Conservation (phyloP, 164 flowering plant species). For the Dillenia suffruticosa region DNA sequence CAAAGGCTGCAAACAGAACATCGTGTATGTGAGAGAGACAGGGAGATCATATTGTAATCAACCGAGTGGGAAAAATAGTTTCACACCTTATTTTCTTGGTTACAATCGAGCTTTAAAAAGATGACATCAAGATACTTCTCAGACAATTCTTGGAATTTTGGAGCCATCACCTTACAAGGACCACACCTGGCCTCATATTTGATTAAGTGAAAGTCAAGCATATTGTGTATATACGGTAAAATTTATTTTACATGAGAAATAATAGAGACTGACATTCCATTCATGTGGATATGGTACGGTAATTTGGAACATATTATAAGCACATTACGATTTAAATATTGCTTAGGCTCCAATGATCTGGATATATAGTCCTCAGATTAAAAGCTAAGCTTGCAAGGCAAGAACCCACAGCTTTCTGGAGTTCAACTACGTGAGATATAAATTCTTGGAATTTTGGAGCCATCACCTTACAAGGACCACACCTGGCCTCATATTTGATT, state of each 20-base stretch:
- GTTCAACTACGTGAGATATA: too few species aligned
- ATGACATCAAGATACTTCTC: conserved; percentile 68
- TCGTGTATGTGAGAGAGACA: conserved; percentile 3
- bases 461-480: conserved; percentile 95
- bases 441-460: conserved; percentile 74
- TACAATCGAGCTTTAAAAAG: conserved; percentile 91
- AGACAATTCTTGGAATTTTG: conserved; percentile 62
- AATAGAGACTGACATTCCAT: too few species aligned
- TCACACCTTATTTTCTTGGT: conserved; percentile 83
- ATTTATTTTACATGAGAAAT: too few species aligned
- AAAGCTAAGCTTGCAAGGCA: too few species aligned
- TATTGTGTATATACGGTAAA: too few species aligned
- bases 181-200: conserved; percentile 63
- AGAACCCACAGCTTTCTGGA: too few species aligned
- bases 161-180: conserved; percentile 93
- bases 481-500: conserved; percentile 35
- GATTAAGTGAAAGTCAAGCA: too few species aligned
- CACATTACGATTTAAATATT: too few species aligned
- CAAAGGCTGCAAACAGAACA: conserved; percentile 50
- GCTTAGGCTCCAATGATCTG: too few species aligned
- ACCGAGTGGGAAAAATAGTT: neutral
- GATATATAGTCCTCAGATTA: too few species aligned
- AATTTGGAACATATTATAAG: too few species aligned
- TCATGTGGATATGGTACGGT: too few species aligned
- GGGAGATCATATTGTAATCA: neutral